Evolutionary conservation across 1,139 yeast species (phyloP).

Genomic region (Barnettozyma hawaiiensis): DNA sequence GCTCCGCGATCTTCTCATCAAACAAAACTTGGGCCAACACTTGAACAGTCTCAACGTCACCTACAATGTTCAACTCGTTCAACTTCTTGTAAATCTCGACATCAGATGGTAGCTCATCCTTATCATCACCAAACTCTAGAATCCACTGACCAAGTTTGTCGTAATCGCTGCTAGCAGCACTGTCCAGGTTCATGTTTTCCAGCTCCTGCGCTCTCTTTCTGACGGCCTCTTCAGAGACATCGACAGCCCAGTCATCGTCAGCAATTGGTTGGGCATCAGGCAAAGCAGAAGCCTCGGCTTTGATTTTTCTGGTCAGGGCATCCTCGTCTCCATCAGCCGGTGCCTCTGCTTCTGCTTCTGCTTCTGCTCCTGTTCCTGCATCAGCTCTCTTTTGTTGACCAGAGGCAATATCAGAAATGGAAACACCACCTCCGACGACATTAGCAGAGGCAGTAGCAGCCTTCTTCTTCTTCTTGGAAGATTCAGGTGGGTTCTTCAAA

Average conservation of each 20-base stretch:
- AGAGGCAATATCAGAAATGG: slow-evolving; percentile 68
- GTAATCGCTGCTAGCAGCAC: slow-evolving; percentile 39
- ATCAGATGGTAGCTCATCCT: slow-evolving; percentile 65
- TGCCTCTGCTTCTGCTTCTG: too few relatives aligned
- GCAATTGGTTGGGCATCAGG: slow-evolving; percentile 50
- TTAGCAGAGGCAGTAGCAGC: slow-evolving; percentile 90
- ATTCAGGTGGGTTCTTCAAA: slow-evolving; percentile 85
- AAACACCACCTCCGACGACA: slow-evolving; percentile 83
- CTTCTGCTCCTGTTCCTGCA: too few relatives aligned
- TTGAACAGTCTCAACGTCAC: slow-evolving; percentile 74
- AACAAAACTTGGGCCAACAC: slow-evolving; percentile 90
- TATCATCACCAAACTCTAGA: slow-evolving; percentile 48
- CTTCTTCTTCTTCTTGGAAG: slow-evolving; percentile 55
- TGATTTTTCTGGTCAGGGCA: slow-evolving; percentile 70
- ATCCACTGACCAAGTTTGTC: slow-evolving; percentile 93
- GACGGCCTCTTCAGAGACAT: slow-evolving; percentile 95
- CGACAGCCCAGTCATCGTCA: slow-evolving; percentile 98
- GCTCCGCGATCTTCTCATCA: slow-evolving; percentile 68
- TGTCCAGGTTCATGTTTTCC: slow-evolving; percentile 47
- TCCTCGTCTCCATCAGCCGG: slow-evolving; percentile 57
- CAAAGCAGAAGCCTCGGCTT: slow-evolving; percentile 77
- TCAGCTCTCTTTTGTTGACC: slow-evolving; percentile 30
- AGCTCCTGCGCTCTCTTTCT: slow-evolving; percentile 86
- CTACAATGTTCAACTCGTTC: slow-evolving; percentile 66
- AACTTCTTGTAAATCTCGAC: slow-evolving; percentile 91